Percentiles rank a stretch among this genome's conserved stretches.
Evolutionary conservation across 805 yeast genomes (phyloP).

Genomic region (Sungouiella thailandica): DNA sequence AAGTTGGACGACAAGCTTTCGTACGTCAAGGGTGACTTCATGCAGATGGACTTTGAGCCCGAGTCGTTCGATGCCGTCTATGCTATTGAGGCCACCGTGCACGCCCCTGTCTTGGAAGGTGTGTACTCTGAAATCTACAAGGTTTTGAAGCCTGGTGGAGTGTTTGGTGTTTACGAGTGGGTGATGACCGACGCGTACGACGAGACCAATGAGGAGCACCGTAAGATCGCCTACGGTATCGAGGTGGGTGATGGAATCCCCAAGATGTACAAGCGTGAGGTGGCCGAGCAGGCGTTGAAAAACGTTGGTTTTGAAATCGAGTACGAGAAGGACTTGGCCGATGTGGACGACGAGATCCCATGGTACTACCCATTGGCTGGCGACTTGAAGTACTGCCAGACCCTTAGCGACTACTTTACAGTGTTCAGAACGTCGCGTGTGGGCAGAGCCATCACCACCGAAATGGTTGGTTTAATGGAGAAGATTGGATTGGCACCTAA

Average conservation of each 20-base stretch:
- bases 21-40: conserved; percentile 95
- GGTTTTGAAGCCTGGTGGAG: conserved; percentile 96
- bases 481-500: conserved; percentile 83
- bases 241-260: conserved; percentile 99
- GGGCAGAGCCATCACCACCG: conserved; percentile 85
- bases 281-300: conserved; percentile 82
- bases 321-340: conserved; percentile 78
- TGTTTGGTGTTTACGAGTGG: conserved; percentile 98
- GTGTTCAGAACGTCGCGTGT: conserved; percentile 80
- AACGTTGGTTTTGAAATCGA: conserved; percentile 83
- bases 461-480: conserved; percentile 77
- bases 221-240: conserved; percentile 93
- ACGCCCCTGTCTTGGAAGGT: conserved; percentile 94
- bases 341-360: conserved; percentile 75
- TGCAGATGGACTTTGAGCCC: conserved; percentile 96
- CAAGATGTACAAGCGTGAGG: conserved; percentile 82
- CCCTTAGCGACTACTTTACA: conserved; percentile 71
- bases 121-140: conserved; percentile 92
- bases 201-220: conserved; percentile 80
- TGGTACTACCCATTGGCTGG: conserved; percentile 98
- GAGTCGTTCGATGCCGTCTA: conserved; percentile 92
- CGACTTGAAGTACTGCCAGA: conserved; percentile 84
- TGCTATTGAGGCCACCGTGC: conserved; percentile 98
- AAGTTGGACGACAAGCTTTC: conserved; percentile 68
- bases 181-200: conserved; percentile 95